Conservation (phyloP, 768 basidiomycete species). For the Russula olivacea region DNA sequence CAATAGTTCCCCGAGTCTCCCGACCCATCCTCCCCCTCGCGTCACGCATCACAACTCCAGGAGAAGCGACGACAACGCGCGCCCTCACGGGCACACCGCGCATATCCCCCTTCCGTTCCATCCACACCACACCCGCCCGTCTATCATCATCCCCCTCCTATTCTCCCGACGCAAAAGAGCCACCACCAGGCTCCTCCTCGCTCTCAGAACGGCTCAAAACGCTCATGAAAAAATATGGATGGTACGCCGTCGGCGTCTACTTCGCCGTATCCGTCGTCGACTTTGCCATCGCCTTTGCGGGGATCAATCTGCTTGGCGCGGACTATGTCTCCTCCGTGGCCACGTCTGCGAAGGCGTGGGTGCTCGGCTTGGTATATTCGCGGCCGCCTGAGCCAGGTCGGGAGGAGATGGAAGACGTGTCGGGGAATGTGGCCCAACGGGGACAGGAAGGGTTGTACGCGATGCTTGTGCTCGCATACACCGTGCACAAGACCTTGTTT, state of each 20-base stretch:
- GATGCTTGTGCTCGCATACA: conserved; percentile 89
- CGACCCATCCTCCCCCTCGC: conserved; percentile 46
- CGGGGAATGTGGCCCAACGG: conserved; percentile 29
- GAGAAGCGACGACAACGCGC: conserved; percentile 25
- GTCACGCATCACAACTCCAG: no score
- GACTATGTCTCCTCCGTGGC: conserved; percentile 78
- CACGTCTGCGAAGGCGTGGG: conserved; percentile 46
- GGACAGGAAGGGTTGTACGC: conserved; percentile 81
- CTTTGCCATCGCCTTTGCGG: conserved; percentile 77
- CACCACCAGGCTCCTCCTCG: conserved; percentile 39
- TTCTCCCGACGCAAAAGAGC: conserved; percentile 34
- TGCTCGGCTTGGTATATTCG: conserved; percentile 42
- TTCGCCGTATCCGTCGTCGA: conserved; percentile 66
- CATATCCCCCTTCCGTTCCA: conserved; percentile 39
- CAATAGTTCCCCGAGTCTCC: conserved; percentile 40
- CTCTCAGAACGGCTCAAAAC: conserved; percentile 69
- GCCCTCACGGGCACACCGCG: conserved; percentile 32
- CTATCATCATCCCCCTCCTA: conserved; percentile 34
- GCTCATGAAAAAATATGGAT: conserved; percentile 88
- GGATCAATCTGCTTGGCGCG: conserved; percentile 82
- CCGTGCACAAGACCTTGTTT: conserved; percentile 92
- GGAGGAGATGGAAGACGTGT: conserved; percentile 51
- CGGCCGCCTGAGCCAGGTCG: conserved; percentile 60
- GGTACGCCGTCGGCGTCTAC: conserved; percentile 95
- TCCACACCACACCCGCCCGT: conserved; percentile 45